Conservation (phyloP, 2,329 filamentous ascomycete genomes). For the Aphanocladium album region DNA sequence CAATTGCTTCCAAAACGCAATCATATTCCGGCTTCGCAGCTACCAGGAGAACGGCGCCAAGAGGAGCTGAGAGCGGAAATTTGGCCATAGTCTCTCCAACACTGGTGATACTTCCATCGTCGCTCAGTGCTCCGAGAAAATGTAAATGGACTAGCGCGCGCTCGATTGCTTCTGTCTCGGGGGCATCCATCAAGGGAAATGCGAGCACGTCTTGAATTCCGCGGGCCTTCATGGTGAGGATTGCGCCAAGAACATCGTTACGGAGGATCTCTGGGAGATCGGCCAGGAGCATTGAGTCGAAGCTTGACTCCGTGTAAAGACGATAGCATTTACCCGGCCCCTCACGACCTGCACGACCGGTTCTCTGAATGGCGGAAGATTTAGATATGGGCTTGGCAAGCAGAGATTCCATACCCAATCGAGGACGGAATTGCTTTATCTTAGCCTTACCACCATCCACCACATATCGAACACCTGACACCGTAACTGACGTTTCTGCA, state of each 20-base stretch:
- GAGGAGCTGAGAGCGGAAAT: constrained; percentile 75
- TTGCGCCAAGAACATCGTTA: constrained; percentile 78
- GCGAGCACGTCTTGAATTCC: constrained; percentile 74
- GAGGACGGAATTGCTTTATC: constrained; percentile 81
- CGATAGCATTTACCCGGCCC: constrained; percentile 84
- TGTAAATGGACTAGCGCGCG: constrained; percentile 78
- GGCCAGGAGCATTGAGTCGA: constrained; percentile 61
- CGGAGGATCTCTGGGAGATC: constrained; percentile 86
- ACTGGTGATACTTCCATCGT: constrained; percentile 67
- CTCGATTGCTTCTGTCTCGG: constrained; percentile 70
- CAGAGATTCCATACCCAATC: constrained; percentile 83
- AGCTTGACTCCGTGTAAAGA: constrained; percentile 78
- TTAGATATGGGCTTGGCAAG: constrained; percentile 87
- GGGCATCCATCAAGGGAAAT: constrained; percentile 82
- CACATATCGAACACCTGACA: constrained; percentile 86
- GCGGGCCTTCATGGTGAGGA: constrained; percentile 90
- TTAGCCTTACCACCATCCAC: constrained; percentile 93
- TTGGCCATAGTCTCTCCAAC: constrained; percentile 72
- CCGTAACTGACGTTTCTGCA: constrained; percentile 96
- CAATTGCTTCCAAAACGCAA: constrained; percentile 77
- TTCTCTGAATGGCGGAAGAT: constrained; percentile 86
- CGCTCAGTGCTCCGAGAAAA: constrained; percentile 68
- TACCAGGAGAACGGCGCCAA: constrained; percentile 78
- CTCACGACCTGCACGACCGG: constrained; percentile 90
- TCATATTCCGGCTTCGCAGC: constrained; percentile 65